Evolutionary conservation across 1,284 basidiomycete genomes (phyloP).

Genomic region (Singerocomus rubriflavus): DNA sequence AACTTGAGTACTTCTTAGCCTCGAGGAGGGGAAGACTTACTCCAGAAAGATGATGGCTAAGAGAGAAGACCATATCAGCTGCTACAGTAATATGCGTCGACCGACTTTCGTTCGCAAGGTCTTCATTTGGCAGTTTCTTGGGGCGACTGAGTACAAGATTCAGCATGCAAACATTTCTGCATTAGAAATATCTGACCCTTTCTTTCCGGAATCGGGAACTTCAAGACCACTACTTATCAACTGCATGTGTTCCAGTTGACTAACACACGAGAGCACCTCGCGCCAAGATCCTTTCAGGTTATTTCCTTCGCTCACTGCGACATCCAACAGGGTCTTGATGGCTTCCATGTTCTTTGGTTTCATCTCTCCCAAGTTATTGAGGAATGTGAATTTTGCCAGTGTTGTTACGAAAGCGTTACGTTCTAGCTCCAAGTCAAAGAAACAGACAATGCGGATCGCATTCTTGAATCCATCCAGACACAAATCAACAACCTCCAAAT

Average conservation of each 20-base stretch:
- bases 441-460: slow-evolving; percentile 90
- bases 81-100: slow-evolving; percentile 98
- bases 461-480: slow-evolving; percentile 93
- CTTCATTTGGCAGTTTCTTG: slow-evolving; percentile 81
- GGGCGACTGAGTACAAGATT: slow-evolving; percentile 43
- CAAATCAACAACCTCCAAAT: slow-evolving; percentile 87
- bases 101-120: slow-evolving; percentile 94
- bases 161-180: neutral
- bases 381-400: slow-evolving; percentile 93
- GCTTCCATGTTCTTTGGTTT: slow-evolving; percentile 98
- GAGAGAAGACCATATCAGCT: slow-evolving; percentile 98
- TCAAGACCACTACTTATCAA: slow-evolving; percentile 87
- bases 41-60: slow-evolving; percentile 91
- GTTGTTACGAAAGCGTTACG: slow-evolving; percentile 98
- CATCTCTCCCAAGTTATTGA: slow-evolving; percentile 97
- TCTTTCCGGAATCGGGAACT: slow-evolving; percentile 74
- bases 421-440: slow-evolving; percentile 94
- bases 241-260: slow-evolving; percentile 97
- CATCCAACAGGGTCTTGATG: slow-evolving; percentile 89
- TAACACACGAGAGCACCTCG: slow-evolving; percentile 93
- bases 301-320: slow-evolving; percentile 92
- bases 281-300: slow-evolving; percentile 94
- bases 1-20: slow-evolving; percentile 8
- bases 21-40: slow-evolving; percentile 50
- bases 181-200: slow-evolving; percentile 55